Evolutionary conservation across 2,329 filamentous ascomycete genomes (phyloP).

Genomic region (Sclerotinia spermophila): DNA sequence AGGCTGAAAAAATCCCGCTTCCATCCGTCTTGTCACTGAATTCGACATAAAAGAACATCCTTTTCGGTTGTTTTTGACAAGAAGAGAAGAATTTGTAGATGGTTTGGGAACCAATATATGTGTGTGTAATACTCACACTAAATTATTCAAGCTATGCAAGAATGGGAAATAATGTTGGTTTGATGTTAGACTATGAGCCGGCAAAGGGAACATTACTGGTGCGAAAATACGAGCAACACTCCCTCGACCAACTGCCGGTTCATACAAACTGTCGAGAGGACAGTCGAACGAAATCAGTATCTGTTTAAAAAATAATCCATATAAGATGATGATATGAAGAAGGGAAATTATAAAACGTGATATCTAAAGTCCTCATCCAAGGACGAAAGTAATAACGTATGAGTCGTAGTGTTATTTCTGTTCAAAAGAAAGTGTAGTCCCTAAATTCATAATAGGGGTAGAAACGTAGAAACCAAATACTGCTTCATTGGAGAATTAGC

Average conservation of each 20-base stretch:
- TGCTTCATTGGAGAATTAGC: background rate
- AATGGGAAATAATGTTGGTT: background rate
- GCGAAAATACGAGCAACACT: too few relatives aligned
- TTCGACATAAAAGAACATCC: background rate
- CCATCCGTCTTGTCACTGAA: background rate
- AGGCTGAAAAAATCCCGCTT: background rate
- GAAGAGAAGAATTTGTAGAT: background rate
- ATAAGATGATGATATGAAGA: too few relatives aligned
- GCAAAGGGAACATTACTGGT: too few relatives aligned
- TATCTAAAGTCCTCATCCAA: too few relatives aligned
- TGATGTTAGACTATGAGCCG: too few relatives aligned
- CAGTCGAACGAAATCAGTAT: background rate
- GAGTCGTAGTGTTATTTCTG: too few relatives aligned
- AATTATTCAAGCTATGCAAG: background rate
- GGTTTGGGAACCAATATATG: background rate
- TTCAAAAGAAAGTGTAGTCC: background rate
- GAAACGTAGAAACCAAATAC: background rate
- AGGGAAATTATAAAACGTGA: too few relatives aligned
- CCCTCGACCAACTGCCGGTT: background rate
- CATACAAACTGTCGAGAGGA: background rate
- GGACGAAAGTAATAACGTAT: too few relatives aligned
- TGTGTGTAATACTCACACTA: background rate
- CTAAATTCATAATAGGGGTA: background rate
- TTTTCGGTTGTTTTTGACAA: background rate
- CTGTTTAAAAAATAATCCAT: too few relatives aligned